Evolutionary conservation across 2,329 filamentous ascomycete genomes (phyloP).

Genomic region (Botryosphaeria agaves): DNA sequence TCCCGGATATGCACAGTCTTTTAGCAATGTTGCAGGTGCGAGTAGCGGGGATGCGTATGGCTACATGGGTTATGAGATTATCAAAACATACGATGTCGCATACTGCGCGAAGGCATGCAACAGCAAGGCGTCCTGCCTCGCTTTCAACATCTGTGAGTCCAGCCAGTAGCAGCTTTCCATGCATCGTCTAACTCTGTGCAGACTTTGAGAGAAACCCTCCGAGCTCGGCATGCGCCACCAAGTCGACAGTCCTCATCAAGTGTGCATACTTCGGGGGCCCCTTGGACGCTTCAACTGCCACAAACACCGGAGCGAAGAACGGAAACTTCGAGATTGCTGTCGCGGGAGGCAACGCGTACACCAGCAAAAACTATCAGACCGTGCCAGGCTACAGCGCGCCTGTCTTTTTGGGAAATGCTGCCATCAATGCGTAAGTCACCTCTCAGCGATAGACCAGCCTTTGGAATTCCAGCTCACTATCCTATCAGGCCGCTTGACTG

Average conservation of each 20-base stretch:
- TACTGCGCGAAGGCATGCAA: conserved; percentile 6
- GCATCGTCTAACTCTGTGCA: too few species aligned
- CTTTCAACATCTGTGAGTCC: conserved; percentile 9
- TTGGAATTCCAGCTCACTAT: too few species aligned
- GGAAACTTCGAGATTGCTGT: conserved; percentile 5
- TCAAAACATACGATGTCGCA: conserved; percentile 4
- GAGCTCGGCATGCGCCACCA: too few species aligned
- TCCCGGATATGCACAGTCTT: too few species aligned
- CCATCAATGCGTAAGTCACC: too few species aligned
- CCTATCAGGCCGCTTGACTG: conserved; percentile 14
- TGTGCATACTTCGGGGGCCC: conserved; percentile 13
- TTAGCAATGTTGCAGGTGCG: too few species aligned
- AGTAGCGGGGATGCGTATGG: too few species aligned
- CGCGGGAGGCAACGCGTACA: conserved; percentile 1
- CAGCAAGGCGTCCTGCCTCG: conserved; percentile 5
- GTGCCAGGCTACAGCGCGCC: conserved; percentile 7
- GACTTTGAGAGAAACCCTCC: conserved; percentile 5
- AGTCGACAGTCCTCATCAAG: conserved; percentile 13
- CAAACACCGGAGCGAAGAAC: too few species aligned
- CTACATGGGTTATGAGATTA: conserved; percentile 5
- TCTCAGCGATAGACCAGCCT: too few species aligned
- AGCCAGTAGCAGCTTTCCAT: too few species aligned
- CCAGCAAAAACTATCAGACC: neutral
- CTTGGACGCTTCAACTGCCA: conserved; percentile 8
- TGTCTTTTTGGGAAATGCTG: conserved; percentile 8